Evolutionary conservation across 2,329 filamentous ascomycete species (phyloP), one percentile per base, ranked within the genome.

Genomic region (Microcera coccophila): DNA sequence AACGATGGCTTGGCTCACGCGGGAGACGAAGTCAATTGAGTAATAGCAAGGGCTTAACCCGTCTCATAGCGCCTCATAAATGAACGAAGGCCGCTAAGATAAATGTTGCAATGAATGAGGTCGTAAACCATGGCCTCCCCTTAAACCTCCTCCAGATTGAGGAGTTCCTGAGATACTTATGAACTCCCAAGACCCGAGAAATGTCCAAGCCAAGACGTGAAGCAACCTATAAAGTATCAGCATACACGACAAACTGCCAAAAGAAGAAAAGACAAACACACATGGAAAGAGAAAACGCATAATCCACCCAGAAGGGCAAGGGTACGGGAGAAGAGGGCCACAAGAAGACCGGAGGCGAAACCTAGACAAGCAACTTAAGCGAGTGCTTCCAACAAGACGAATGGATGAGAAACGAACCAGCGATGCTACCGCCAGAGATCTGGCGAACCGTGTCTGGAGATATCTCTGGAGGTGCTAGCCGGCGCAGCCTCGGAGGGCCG

Each of bases 1-100:
- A 54, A 87, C 88, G 2, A 70, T 79, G 64, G 78, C 77, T 42
- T 98, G 91, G 91, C 72, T 98, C 57, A 78, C 87, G 69, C 80
- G 87, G 59, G 93, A 98, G 71, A 94, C 87, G n/a, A 75, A 78
- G 58, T 79, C 82, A 5, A 76, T 83, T 51, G 51, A 59, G 28
- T 63, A 36, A 54, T 39, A 19, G 33, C 11, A 12, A 19, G 15
- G 9, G 8, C 20, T n/a, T 5, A 19, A 5, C 4, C 9, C 39
- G 36, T 32, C 32, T 34, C 53, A n/a, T n/a, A n/a, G n/a, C n/a
- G n/a, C n/a, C n/a, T n/a, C 68, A 80, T 44, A 84, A 74, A 38
- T 57, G 62, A 41, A 64, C 62, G 54, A 69, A 65, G 12, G 66
- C 66, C 38, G 84, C 84, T 58, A 90, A 65, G 19, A 83, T 78